Percentiles rank a stretch among this genome's conserved stretches.
These are phyloP conservation scores for Eimeria zaria DNA, from an alignment of 169 alveolate species.

Conservation along the genomic window DNA sequence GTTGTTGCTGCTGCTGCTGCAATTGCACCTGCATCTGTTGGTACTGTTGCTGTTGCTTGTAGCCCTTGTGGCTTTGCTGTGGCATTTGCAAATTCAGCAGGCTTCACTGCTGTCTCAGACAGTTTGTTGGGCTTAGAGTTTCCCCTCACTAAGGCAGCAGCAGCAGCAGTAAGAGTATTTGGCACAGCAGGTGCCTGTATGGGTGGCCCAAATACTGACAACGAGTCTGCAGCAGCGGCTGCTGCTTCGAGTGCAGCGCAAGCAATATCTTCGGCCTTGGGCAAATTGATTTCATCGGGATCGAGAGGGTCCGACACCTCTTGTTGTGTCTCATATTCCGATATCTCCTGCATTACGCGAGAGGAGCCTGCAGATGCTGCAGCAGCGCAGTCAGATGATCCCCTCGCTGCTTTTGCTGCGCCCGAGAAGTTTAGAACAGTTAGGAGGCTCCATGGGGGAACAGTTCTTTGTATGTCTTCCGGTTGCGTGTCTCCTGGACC, in stretches of 20 bases:
- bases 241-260: slow-evolving; percentile 32
- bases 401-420: background rate
- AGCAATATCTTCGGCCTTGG: background rate
- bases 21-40: background rate
- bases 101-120: background rate
- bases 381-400: background rate
- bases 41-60: background rate
- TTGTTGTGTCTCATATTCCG: background rate
- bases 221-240: background rate
- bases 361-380: background rate
- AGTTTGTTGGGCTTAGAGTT: background rate
- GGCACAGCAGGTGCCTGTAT: background rate
- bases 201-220: background rate
- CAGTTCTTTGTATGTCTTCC: background rate
- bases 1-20: background rate
- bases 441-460: background rate
- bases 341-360: background rate
- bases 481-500: background rate
- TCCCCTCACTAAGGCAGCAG: background rate
- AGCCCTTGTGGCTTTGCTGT: background rate
- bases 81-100: background rate
- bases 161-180: slow-evolving; percentile 23
- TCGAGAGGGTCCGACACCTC: background rate
- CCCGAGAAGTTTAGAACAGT: background rate
- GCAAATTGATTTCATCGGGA: background rate